Evolutionary conservation across 345 rosid species (phyloP), one percentile per base, ranked within the genome.

Genomic region (Theobroma cacao): DNA sequence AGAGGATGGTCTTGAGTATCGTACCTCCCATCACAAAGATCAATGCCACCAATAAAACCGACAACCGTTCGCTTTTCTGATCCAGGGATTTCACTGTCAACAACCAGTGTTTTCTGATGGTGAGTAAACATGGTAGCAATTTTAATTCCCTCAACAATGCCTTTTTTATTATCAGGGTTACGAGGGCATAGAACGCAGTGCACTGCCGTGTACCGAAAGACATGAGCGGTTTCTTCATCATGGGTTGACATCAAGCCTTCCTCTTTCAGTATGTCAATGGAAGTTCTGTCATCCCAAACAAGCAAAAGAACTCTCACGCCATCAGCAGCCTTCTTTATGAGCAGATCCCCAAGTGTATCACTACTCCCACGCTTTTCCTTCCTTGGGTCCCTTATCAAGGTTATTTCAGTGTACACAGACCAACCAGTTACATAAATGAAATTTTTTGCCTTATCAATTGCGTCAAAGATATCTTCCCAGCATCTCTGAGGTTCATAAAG

Each of bases 11-110:
- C 89, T 31, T 85, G 88, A 4, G 90, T 91, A 66, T 95, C 98
- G 9, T 90, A 95, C 40, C 98, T 82, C 70, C 98, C 98, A 7
- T 84, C 94, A 43, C 98, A 95, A 30, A 95, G 88, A 93, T 95
- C 98, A 65, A 95, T 88, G 7, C 98, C 98, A 4, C 98, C 98
- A 11, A 93, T 75, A 80, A 93, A 95, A 79, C 98, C 88, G 74
- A 91, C 91, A 14, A 93, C 85, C 67, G 87, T 79, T 77, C 95
- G 82, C 78, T 80, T 87, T 1, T n/a, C 59, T 2, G 77, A 62
- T 8, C 8, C 77, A 0, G 81, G 80, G n/a, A n/a, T 56, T 75
- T 86, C 87, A 31, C 82, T 60, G 11, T 94, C 98, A 12, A 94
- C 94, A 47, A 93, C 79, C 4, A 94, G 74, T 0, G 89, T 82